Evolutionary conservation across 371 early-diverging fungal genomes (phyloP), one percentile per base, ranked within the genome.

Genomic region (Rhizopus microsporus): DNA sequence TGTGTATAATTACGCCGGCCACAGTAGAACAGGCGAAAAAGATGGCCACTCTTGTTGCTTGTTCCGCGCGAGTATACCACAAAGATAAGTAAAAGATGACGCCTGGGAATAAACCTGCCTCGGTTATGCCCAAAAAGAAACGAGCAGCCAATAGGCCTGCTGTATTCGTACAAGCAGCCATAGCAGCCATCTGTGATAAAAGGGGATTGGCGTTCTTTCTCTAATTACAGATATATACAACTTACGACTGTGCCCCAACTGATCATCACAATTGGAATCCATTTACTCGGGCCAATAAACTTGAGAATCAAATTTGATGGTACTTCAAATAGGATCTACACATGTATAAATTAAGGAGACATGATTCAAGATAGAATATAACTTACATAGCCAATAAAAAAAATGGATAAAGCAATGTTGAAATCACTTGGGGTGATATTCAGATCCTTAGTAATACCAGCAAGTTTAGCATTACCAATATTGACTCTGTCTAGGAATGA

Each of bases 301-400:
- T 91, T 87, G 44, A 88, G 74, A 67, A 88, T 58, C 54, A 91
- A 67, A 63, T 90, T 91, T 45, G 87, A 88, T 5, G 90, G 89
- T 23, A 88, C 68, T 61, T 91, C 90, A 55, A 84, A 82, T 32
- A 88, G 39, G 48, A 86, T 72, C 80, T 83, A 70, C 37, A 62
- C 60, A 35, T 9, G 12, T 38, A 15, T 17, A 23, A 43, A 16
- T 15, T 15, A 13, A 57, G 40, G 13, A 37, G 7, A 35, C 16
- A 32, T 43, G 13, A 39, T 35, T 10, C 1, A 51, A 16, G 12
- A n/a, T 3, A 10, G 10, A 40, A 23, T 35, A 43, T 16, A 4
- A 65, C 74, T 59, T 71, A 71, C 78, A 63, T 85, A 87, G 51
- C 88, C 86, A 45, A 84, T 63, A 59, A 82, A 86, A 49, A 85